These are phyloP conservation scores for Gossypium trilobum DNA, from an alignment of 441 rosid species.

Conservation along the genomic window DNA sequence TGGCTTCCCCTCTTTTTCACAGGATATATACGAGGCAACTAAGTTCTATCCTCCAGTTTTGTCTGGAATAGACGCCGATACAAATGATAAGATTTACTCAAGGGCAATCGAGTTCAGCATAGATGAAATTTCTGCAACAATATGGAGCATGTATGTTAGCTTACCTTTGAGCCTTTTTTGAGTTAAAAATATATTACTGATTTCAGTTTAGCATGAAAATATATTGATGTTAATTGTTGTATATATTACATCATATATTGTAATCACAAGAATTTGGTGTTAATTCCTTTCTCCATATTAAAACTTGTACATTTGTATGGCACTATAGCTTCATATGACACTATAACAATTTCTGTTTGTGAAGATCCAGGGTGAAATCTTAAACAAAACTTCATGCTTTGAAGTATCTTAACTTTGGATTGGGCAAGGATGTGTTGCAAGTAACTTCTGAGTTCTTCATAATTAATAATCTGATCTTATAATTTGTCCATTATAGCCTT, in stretches of 20 bases:
- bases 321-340: not conserved
- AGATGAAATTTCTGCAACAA: constrained; percentile 40
- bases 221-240: not conserved
- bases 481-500: not conserved
- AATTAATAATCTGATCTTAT: not conserved
- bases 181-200: not conserved
- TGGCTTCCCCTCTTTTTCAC: constrained; percentile 19
- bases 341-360: not conserved
- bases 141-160: constrained; percentile 44
- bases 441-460: not conserved
- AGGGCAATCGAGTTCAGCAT: constrained; percentile 50
- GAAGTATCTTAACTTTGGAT: not conserved
- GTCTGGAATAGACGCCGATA: constrained; percentile 34
- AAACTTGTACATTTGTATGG: not conserved
- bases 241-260: not conserved
- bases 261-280: not conserved
- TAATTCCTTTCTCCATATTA: not conserved
- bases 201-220: not conserved
- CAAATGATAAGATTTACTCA: constrained; percentile 40
- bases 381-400: not conserved
- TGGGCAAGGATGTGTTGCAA: not conserved
- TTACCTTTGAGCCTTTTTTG: constrained; percentile 1
- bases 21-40: constrained; percentile 93
- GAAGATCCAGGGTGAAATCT: not conserved
- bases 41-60: constrained; percentile 53